Base-by-base conservation (phyloP, 2,329 filamentous ascomycete genomes). In the Cucurbitaria berberidis region DNA sequence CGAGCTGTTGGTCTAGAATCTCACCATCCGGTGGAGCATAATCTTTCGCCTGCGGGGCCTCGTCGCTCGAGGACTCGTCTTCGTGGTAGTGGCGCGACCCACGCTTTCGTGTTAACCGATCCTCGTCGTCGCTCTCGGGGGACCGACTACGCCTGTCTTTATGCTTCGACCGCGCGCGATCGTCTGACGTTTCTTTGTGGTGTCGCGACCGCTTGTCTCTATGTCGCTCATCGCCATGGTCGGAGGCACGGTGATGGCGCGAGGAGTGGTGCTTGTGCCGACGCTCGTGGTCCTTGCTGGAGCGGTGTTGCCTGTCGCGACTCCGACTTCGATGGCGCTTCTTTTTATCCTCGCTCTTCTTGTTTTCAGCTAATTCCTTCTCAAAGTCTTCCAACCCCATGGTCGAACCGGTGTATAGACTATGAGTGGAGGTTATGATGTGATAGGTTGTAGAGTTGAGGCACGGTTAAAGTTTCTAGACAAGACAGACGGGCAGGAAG, bases 361-460 rank as follows among this genome's bases (percentile, higher is more conserved):
- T 88, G 60, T 85, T 86, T 39, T 86, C 83, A 1, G 87, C 89
- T 11, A 96, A 81, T 22, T 86, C 80, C 70, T 88, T 90, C 74
- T 96, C 91, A 54, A 96, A 96, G 52, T 93, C 90, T 62, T 86
- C 84, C 53, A 87, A 71, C 5, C 82, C 81, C 85, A 86, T 87
- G 24, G 45, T 75, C 24, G 43, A n/a, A n/a, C n/a, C n/a, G n/a
- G n/a, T n/a, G n/a, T n/a, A n/a, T n/a, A 18, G 39, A 43, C 44
- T 36, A 34, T 39, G 19, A 39, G 16, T 19, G 45, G 45, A 35
- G 19, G 19, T 13, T 32, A n/a, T 38, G 18, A 21, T 34, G 40
- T 16, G 24, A 5, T 26, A 9, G 36, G 54, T 15, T 43, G 41
- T n/a, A n/a, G n/a, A n/a, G n/a, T n/a, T n/a, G 35, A 27, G 42